A percentile compares a stretch with the other conserved stretches of the same genome.
These are phyloP conservation scores for Trichoderma atrobrunneum DNA, from an alignment of 2,329 filamentous ascomycete species.

Conservation along the genomic window DNA sequence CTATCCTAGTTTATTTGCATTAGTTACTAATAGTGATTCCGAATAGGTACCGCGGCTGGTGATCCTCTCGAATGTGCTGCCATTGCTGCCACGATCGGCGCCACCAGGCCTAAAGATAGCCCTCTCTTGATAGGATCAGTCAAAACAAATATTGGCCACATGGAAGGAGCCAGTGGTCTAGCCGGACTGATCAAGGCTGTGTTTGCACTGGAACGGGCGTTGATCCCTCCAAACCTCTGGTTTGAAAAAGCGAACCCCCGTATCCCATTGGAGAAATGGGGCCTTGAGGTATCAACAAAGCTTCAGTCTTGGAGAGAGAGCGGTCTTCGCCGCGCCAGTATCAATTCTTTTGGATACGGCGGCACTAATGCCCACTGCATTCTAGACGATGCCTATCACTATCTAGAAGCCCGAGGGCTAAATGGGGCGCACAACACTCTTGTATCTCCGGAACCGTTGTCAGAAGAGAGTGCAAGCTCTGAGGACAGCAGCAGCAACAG, in stretches of 20 bases:
- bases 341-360: slow-evolving; percentile 38
- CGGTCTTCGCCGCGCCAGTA: slow-evolving; percentile 21
- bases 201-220: neutral
- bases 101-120: neutral
- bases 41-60: too few relatives aligned
- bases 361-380: slow-evolving; percentile 17
- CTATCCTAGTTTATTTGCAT: too few relatives aligned
- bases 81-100: neutral
- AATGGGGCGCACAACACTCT: neutral
- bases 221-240: slow-evolving; percentile 1
- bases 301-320: slow-evolving; percentile 20
- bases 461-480: neutral
- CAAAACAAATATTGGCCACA: neutral
- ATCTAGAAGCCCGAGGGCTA: too few relatives aligned
- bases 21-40: too few relatives aligned
- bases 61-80: too few relatives aligned
- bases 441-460: too few relatives aligned
- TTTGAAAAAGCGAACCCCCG: neutral
- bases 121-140: neutral
- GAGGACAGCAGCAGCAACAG: too few relatives aligned
- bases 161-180: neutral
- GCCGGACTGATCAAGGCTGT: neutral
- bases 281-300: slow-evolving; percentile 24
- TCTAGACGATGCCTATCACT: neutral
- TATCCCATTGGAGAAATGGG: slow-evolving; percentile 15